Base-by-base conservation (phyloP, 139 green algal genomes). In the Micromonas pusilla region DNA sequence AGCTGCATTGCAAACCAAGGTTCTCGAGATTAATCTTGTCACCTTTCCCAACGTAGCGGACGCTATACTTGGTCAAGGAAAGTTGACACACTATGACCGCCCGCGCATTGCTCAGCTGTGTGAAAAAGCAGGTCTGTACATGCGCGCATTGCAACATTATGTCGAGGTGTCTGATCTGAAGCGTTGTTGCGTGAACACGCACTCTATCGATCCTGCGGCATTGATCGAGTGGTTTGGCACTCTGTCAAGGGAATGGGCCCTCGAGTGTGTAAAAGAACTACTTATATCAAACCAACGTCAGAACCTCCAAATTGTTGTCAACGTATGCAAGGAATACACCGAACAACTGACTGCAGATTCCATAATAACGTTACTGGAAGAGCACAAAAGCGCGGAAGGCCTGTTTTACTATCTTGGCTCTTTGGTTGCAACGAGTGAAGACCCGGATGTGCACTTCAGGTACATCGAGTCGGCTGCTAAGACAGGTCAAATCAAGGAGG, bases 21-120 rank as follows among this genome's bases (percentile, higher is more conserved):
- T 99, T 83, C 86, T 99, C 79, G 95, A 99, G 86, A 97, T 99
- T 87, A 99, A 99, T 89, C 84, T 99, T 73, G 85, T 99, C 70
- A 97, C 95, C 76, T 97, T 97, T 84, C 95, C 95, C 34, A 91
- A 96, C 82, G 91, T 99, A 0, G 96, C 95, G 5, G 96, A 99
- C 78, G 96, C 96, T 3, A 98, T 99, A 83, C 81, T 99, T 72
- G 92, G 88, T 54, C 96, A 94, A 76, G 90, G 89, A 74, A 94
- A 89, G 73, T 89, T 99, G 37, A 96, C 89, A 5, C 93, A 98
- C 87, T 99, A 99, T 79, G 96, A 99, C 86, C 86, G 91, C 3
- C 96, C 96, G 6, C 89, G 94, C 72, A 90, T 98, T 53, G 94
- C 94, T 28, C 94, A 99, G 90, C 89, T 99, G 73, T 97, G 92